Conservation (phyloP, 192 early-diverging fungal species). For the Coemansia sp. region DNA sequence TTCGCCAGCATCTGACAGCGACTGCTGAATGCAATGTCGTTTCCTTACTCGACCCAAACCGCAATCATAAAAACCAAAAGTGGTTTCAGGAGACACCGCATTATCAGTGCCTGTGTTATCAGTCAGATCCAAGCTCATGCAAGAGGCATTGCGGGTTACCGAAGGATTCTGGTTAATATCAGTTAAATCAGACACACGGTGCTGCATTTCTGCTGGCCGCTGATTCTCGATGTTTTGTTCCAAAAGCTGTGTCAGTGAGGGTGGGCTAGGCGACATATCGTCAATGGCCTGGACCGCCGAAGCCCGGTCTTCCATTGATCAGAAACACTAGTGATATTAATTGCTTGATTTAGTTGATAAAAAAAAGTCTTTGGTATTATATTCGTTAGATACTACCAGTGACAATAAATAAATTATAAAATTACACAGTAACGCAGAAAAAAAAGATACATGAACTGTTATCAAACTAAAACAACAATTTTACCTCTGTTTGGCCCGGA, state of each 20-base stretch:
- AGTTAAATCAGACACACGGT: not conserved
- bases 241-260: slow-evolving; percentile 16
- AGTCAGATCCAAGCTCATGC: not conserved
- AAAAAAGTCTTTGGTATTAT: not conserved
- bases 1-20: not conserved
- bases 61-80: too few species aligned
- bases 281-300: not conserved
- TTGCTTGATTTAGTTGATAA: not conserved
- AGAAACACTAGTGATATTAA: slow-evolving; percentile 4
- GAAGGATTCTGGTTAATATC: not conserved
- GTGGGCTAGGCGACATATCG: slow-evolving; percentile 13
- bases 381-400: not conserved
- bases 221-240: not conserved
- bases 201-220: not conserved
- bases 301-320: not conserved
- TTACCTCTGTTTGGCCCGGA: too few species aligned
- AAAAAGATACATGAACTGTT: not conserved
- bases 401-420: too few species aligned
- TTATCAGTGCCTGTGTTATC: not conserved
- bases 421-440: too few species aligned
- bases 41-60: too few species aligned
- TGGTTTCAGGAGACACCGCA: too few species aligned
- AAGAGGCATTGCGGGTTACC: not conserved
- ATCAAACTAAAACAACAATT: not conserved
- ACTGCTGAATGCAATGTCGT: too few species aligned